Base-by-base conservation (phyloP, 2,329 filamentous ascomycete genomes). In the Fusarium sacchari region DNA sequence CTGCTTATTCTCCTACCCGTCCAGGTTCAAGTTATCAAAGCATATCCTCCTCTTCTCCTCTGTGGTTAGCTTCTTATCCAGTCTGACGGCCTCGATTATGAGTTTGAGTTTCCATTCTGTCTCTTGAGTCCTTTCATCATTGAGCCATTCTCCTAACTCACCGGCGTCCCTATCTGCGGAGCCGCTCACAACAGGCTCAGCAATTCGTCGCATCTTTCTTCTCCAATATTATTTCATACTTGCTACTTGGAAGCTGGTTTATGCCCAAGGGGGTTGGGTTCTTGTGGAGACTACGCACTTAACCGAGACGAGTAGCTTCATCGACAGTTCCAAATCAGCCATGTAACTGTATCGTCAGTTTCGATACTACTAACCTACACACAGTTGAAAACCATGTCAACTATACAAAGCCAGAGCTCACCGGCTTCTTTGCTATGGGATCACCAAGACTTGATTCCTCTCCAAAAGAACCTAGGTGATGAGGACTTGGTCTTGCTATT, bases 401-500 rank as follows among this genome's bases (percentile, higher is more conserved):
- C 40, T 64, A 58, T 43, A 30, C 76, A 68, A 46, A 53, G 39
- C 43, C 67, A 64, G 61, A 65, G 39, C 50, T 68, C 66, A 52
- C 55, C 71, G 30, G 78, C 75, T 63, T 76, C 72, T 67, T 69
- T 86, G 64, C 60, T 84, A 66, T 83, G 84, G 78, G 86, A 87
- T 73, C 77, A 79, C 34, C 83, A 84, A 72, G 79, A 82, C 49
- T 86, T 83, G 76, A 80, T 90, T 24, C 86, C 87, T 20, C 79
- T 89, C 49, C 81, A 82, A 47, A 85, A 80, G 61, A 79, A 84
- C 36, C 82, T 90, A 32, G 78, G 76, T 43, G 83, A 87, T 52
- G 83, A 84, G 60, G 87, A 90, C 72, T 80, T 88, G n/a, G 82
- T 92, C n/a, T 83, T 93, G 57, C 86, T 91, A 52, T 80, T 92